phyloP scores from a whole-genome alignment of 441 rosid species.

The Gossypium gossypioides region DNA sequence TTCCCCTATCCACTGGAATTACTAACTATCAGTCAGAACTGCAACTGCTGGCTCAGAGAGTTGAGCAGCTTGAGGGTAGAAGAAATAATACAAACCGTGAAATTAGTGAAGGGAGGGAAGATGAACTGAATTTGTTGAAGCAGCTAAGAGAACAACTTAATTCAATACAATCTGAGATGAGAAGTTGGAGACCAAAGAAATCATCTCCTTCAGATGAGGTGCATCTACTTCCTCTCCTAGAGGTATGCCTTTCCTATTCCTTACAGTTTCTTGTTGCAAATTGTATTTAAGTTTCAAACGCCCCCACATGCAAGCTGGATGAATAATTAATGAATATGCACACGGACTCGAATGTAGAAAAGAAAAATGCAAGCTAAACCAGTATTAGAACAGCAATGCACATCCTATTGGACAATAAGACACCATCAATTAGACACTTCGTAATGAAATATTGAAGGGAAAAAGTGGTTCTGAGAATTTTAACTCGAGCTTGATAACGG shows the following conservation, averaged over 20 bases:
- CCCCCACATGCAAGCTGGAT: background rate
- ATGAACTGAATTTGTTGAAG: conserved; percentile 45
- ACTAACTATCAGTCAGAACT: conserved; percentile 28
- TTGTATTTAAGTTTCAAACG: background rate
- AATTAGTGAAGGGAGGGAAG: conserved; percentile 29
- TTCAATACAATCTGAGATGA: conserved; percentile 50
- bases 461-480: background rate
- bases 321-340: background rate
- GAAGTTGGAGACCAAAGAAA: conserved; percentile 34
- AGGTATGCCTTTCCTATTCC: conserved; percentile 32
- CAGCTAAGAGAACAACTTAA: conserved; percentile 57
- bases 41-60: conserved; percentile 35
- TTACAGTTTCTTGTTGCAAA: background rate
- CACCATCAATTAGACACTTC: background rate
- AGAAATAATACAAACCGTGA: conserved; percentile 26
- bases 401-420: background rate
- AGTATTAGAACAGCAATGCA: background rate
- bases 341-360: background rate
- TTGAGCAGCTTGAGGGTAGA: conserved; percentile 49
- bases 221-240: conserved; percentile 26
- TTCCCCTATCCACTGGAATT: background rate
- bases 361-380: background rate
- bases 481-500: background rate
- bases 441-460: background rate
- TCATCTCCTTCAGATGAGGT: conserved; percentile 25